Base-by-base conservation (phyloP, 371 early-diverging fungal genomes). In the Mucor indicus region DNA sequence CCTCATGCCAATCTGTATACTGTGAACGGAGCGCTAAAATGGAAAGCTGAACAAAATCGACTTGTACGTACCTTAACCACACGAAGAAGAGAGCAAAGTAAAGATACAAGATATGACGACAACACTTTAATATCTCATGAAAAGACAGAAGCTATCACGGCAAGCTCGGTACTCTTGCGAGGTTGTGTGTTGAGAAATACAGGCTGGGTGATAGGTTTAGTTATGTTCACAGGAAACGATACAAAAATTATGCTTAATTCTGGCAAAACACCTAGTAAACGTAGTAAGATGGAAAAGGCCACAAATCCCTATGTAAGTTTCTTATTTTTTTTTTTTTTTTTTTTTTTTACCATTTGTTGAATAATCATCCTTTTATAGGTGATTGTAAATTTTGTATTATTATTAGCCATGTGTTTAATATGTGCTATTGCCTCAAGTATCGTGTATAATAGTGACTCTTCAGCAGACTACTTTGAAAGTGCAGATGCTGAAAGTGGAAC, bases 111-210 rank as follows among this genome's bases (percentile, higher is more conserved):
- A 9, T n/a, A n/a, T n/a, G n/a, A n/a, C n/a, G 62, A 66, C 1
- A 57, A 60, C 5, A 47, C 62, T n/a, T 50, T 39, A 8, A 72
- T 75, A 4, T 57, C 62, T 5, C 77, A 76, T 53, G 61, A 77
- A 56, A 76, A 73, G 55, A 72, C 77, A 7, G 86, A 86, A 20
- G 88, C 93, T 13, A 75, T 93, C 44, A 83, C 83, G 22, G 82
- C 90, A 55, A 89, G 90, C 60, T 89, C 86, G 33, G 70, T 96
- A 11, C 69, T 99, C 2, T 78, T 97, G 11, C 86, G 95, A 29
- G 99, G 99, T 19, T 94, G 93, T 71, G 84, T 90, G 12, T 55
- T 98, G 31, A 79, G 94, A 38, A 98, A 96, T 79, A 98, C 96
- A 2, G 77, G 80, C n/a, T 91, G 89, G 83, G 81, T 86, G 16